Conservation (phyloP, 2,329 filamentous ascomycete genomes). For the Diplodia corticola region DNA sequence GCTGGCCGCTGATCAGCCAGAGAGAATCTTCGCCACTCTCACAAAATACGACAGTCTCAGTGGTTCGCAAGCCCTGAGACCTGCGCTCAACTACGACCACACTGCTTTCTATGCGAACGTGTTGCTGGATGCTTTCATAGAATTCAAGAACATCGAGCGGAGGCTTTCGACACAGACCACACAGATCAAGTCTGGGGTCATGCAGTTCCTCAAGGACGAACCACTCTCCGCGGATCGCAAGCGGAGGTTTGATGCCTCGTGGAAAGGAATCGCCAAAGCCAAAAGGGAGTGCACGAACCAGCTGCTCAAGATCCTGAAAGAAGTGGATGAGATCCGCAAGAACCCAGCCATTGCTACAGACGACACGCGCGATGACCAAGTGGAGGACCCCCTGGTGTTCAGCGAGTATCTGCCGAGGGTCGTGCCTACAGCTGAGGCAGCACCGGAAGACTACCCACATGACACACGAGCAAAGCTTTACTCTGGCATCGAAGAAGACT, state of each 20-base stretch:
- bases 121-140: neutral
- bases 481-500: neutral
- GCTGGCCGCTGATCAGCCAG: neutral
- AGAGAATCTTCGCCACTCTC: neutral
- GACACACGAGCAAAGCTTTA: neutral
- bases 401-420: neutral
- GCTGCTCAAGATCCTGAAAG: neutral
- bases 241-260: neutral
- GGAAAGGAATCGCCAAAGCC: neutral
- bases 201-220: neutral
- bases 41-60: neutral
- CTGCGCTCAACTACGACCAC: neutral
- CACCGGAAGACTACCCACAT: neutral
- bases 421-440: neutral
- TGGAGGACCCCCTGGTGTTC: neutral
- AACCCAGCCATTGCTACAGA: neutral
- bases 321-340: neutral
- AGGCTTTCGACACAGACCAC: neutral
- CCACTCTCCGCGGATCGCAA: neutral
- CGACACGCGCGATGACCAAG: neutral
- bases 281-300: neutral
- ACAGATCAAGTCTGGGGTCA: neutral
- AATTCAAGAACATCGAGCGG: neutral
- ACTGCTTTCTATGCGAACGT: neutral
- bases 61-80: neutral